Base-by-base conservation (phyloP, 148 eudicot species). In the Bassia scoparia region DNA sequence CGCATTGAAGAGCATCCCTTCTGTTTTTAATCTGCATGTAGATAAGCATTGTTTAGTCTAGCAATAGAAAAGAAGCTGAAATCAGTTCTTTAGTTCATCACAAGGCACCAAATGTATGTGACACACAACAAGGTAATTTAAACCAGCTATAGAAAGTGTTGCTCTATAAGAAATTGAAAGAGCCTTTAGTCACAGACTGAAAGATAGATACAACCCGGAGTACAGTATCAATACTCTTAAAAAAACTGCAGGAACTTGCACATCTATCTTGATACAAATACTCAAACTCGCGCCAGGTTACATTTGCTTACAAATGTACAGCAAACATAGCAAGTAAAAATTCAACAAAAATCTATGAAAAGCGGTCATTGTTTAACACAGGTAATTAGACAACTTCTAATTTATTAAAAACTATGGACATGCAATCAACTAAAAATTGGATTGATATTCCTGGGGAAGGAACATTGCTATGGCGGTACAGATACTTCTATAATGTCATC, bases 1-100 rank as follows among this genome's bases (percentile, higher is more conserved):
- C 90, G 82, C 99, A 95, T 63, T 88, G 85, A 24, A 95, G 97
- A 75, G 76, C 83, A 79, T 95, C 94, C 54, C 85, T 92, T 63
- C 97, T 84, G 72, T 95, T 95, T 81, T 77, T 81, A 70, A 95
- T 83, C 99, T 95, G 88, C 78, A 84, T 53, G 52, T 69, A 35
- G 48, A 66, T n/a, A 59, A 33, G 16, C 64, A 63, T 31, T 27
- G 6, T 61, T 61, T 48, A 67, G 71, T 1, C 53, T 38, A 55
- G 56, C 12, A 37, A 44, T 52, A 44, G 52, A 73, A 48, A 54
- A 61, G 63, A 29, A 38, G 41, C 49, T 48, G 63, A 35, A 24
- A 43, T 46, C 35, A 56, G 60, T 53, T 52, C 23, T 16, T 8
- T 29, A 61, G 16, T 29, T 37, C 43, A 53, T 8, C 55, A 17